phyloP scores from a whole-genome alignment of 2,329 filamentous ascomycete species.

The Penicillium nordicum region DNA sequence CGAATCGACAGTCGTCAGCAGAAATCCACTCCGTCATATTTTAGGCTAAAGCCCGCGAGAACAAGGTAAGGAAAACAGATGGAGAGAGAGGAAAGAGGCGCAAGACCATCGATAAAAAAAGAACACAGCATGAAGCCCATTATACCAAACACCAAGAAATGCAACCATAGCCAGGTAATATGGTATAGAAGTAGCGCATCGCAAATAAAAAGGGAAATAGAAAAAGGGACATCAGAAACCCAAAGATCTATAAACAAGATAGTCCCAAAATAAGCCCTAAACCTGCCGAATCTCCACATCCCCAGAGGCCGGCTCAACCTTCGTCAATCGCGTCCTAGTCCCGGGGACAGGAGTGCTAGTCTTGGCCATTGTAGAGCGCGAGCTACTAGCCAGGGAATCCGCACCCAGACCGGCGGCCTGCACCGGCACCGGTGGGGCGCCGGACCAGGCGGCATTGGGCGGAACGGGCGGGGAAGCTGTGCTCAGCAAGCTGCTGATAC shows the following conservation, averaged over 20 bases:
- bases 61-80: background rate
- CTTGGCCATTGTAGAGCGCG: slow-evolving; percentile 25
- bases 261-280: slow-evolving; percentile 8
- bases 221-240: background rate
- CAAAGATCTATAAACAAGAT: background rate
- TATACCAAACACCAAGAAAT: slow-evolving; percentile 4
- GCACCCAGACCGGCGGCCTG: slow-evolving; percentile 13
- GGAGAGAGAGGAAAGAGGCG: background rate
- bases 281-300: slow-evolving; percentile 29
- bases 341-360: slow-evolving; percentile 2
- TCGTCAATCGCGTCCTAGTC: slow-evolving; percentile 25
- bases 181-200: background rate
- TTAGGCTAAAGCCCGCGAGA: background rate
- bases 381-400: slow-evolving; percentile 29
- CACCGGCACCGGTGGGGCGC: slow-evolving; percentile 12
- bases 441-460: slow-evolving; percentile 15
- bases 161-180: slow-evolving; percentile 2
- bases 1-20: background rate
- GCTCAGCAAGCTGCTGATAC: slow-evolving; percentile 23
- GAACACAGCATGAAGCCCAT: background rate
- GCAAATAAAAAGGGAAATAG: background rate
- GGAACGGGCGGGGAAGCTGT: slow-evolving; percentile 15
- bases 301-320: slow-evolving; percentile 12
- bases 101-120: background rate
- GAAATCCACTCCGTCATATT: background rate